phyloP scores from a whole-genome alignment of 1,139 yeast genomes.

The Nakaseomyces nivariensis region DNA sequence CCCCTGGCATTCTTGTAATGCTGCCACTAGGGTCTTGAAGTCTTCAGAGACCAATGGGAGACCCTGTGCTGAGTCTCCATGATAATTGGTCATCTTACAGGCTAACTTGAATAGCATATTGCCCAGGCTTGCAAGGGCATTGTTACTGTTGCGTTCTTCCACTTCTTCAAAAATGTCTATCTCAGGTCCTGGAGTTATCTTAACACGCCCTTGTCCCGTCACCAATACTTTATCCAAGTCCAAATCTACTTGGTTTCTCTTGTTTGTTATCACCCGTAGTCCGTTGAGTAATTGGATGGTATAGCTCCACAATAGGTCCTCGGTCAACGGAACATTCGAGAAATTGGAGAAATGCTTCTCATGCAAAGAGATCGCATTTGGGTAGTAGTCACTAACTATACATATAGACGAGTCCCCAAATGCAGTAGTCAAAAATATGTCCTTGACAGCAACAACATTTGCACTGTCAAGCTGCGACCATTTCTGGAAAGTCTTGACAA shows the following conservation, averaged over 20 bases:
- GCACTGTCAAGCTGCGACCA: constrained; percentile 47
- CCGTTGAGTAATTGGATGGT: constrained; percentile 67
- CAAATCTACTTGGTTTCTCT: constrained; percentile 46
- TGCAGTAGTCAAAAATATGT: constrained; percentile 80
- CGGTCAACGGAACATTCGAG: constrained; percentile 42
- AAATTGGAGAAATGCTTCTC: constrained; percentile 42
- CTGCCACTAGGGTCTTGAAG: constrained; percentile 31
- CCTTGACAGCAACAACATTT: constrained; percentile 57
- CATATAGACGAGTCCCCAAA: constrained; percentile 69
- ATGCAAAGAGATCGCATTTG: constrained; percentile 48
- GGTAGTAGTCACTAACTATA: constrained; percentile 60
- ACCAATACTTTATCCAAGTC: constrained; percentile 63
- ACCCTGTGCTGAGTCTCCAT: constrained; percentile 9
- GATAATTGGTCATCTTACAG: constrained; percentile 31
- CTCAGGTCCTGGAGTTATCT: constrained; percentile 64
- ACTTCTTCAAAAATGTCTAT: constrained; percentile 48
- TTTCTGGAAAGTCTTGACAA: constrained; percentile 37
- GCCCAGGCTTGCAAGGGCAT: constrained; percentile 36
- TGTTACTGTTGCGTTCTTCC: no score
- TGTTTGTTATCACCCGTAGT: constrained; percentile 41
- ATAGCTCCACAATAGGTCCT: constrained; percentile 64
- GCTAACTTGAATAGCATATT: constrained; percentile 48
- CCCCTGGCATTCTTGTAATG: constrained; percentile 14
- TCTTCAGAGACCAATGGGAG: constrained; percentile 28
- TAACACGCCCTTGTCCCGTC: constrained; percentile 55